A percentile compares a stretch with the other conserved stretches of the same genome.
These are phyloP conservation scores for Tolypocladium endophyticum DNA, from an alignment of 2,329 filamentous ascomycete species.

Conservation along the genomic window DNA sequence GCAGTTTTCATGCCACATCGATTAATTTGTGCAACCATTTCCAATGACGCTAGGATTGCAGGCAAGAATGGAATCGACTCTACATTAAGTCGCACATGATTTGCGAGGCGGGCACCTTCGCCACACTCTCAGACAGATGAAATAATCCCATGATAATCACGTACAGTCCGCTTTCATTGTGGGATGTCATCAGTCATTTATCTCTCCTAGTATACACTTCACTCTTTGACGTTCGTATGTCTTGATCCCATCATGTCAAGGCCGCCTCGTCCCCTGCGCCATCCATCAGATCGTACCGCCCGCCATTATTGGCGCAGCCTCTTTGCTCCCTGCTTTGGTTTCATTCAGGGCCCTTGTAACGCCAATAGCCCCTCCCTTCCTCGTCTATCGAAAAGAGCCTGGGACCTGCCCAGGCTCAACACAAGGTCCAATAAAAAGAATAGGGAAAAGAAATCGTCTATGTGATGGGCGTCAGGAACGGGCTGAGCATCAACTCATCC, in stretches of 20 bases:
- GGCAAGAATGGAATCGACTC: too few species aligned
- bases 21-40: too few species aligned
- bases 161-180: neutral
- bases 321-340: neutral
- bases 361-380: neutral
- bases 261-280: neutral
- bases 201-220: conserved; percentile 4
- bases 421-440: neutral
- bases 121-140: too few species aligned
- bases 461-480: conserved; percentile 67
- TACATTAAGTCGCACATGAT: too few species aligned
- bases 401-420: conserved; percentile 7
- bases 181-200: neutral
- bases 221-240: conserved; percentile 1
- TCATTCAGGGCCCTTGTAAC: neutral
- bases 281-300: neutral
- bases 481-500: conserved; percentile 76
- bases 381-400: conserved; percentile 4
- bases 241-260: neutral
- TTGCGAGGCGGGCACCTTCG: too few species aligned
- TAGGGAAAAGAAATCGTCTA: conserved; percentile 7
- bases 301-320: neutral
- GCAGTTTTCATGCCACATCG: too few species aligned
- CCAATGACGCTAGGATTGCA: too few species aligned
- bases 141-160: neutral